A percentile compares a stretch with the other conserved stretches of the same genome.
These are phyloP conservation scores for Naganishia vaughanmartiniae DNA, from an alignment of 768 basidiomycete species.

Conservation along the genomic window DNA sequence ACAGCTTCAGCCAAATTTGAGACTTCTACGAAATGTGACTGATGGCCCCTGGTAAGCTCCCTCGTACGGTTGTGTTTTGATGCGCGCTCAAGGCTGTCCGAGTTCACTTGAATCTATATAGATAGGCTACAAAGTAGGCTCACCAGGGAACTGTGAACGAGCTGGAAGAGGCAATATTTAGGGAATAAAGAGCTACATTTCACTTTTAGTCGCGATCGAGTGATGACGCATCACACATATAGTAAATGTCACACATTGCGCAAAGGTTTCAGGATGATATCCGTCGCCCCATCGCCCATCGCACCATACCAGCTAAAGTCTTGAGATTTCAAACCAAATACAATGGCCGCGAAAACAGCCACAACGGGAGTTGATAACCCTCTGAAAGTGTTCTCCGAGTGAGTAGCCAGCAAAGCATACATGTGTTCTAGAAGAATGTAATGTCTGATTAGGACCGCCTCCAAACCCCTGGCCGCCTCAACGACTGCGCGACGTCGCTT, in stretches of 20 bases:
- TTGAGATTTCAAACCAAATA: background rate
- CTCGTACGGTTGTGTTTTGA: too few relatives aligned
- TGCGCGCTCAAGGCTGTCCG: too few relatives aligned
- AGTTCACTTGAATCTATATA: too few relatives aligned
- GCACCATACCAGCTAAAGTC: background rate
- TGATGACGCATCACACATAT: too few relatives aligned
- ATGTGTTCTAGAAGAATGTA: background rate
- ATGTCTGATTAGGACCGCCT: background rate
- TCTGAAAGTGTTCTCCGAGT: conserved; percentile 21
- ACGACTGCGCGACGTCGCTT: background rate
- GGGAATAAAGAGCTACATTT: too few relatives aligned
- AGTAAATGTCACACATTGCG: too few relatives aligned
- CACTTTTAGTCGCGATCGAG: too few relatives aligned
- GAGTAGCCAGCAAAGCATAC: background rate
- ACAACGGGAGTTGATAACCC: conserved; percentile 26
- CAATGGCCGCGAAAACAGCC: conserved; percentile 4
- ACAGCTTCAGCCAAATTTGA: background rate
- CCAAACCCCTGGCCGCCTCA: background rate
- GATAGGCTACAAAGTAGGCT: too few relatives aligned
- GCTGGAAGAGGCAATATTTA: too few relatives aligned
- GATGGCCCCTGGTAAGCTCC: too few relatives aligned
- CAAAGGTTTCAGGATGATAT: background rate
- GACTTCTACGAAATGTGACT: too few relatives aligned
- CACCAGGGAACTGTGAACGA: too few relatives aligned
- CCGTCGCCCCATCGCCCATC: background rate